Base-by-base conservation (phyloP, 495 filamentous ascomycete genomes). In the Pyrenula massariospora region DNA sequence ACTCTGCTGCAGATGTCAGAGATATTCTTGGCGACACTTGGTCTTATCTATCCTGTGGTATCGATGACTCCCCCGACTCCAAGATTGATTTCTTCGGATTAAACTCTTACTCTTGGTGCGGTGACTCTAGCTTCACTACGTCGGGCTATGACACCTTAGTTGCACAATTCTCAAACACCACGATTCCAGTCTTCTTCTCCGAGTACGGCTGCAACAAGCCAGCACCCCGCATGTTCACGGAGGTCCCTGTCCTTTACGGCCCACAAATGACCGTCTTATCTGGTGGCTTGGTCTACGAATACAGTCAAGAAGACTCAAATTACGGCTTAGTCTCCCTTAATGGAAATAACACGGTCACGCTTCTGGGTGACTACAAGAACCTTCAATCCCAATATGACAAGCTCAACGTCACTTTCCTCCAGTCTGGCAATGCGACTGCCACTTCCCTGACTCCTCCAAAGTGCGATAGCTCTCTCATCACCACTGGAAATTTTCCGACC, bases 61-160 rank as follows among this genome's bases (percentile, higher is more conserved):
- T 85, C 25, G 67, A 80, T 55, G 85, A 88, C 58, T 73, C 83
- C 24, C 74, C 75, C 25, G 73, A 74, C 50, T 89, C 87, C 47
- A 77, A 79, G 20, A 80, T 81, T 53, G 92, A 96, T 66, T 81
- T 96, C 73, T 95, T 96, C 64, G 92, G 91, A 52, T 77, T 97
- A 57, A 97, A 97, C 81, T 88, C 83, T 56, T 96, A 97, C 78
- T 88, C 86, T 47, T 97, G 92, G 92, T 97, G 92, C 63, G 91
- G 89, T 50, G 73, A 84, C 48, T 85, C 87, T 54, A 80, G 73
- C 59, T 93, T 84, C 77, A 70, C 77, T 36, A 79, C 77, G 51
- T 81, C 85, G 1, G 77, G 83, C 59, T 97, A 90, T 70, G 73
- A 94, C 66, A 68, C 73, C 12, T 75, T 97, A 2, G 82, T 87